Evolutionary conservation across 768 basidiomycete species (phyloP).

Genomic region (Boletus patriciae): DNA sequence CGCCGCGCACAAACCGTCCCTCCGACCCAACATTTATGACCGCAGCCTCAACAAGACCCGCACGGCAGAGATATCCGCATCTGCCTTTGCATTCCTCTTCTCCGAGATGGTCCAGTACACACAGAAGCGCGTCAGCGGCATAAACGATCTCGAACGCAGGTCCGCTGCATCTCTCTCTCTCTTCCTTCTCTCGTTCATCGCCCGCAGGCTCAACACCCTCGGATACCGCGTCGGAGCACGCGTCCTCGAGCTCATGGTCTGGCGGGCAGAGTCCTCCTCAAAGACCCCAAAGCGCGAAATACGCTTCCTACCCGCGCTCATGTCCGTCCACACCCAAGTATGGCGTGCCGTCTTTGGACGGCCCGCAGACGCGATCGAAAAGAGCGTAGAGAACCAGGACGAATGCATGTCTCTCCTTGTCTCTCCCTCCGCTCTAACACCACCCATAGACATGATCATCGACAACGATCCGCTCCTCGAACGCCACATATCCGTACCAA

Average conservation of each 20-base stretch:
- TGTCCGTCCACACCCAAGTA: slow-evolving; percentile 93
- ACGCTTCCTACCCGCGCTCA: slow-evolving; percentile 85
- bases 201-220: slow-evolving; percentile 76
- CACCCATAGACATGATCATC: slow-evolving; percentile 87
- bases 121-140: slow-evolving; percentile 91
- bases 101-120: slow-evolving; percentile 95
- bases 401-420: slow-evolving; percentile 63
- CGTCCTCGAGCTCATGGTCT: slow-evolving; percentile 82
- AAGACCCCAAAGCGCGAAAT: slow-evolving; percentile 94
- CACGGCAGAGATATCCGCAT: slow-evolving; percentile 75
- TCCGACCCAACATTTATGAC: slow-evolving; percentile 83
- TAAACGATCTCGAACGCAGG: slow-evolving; percentile 94
- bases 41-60: slow-evolving; percentile 86
- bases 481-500: slow-evolving; percentile 88
- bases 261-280: slow-evolving; percentile 72
- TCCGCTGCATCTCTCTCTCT: slow-evolving; percentile 34
- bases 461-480: slow-evolving; percentile 95
- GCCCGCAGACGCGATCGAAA: slow-evolving; percentile 92
- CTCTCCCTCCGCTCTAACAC: slow-evolving; percentile 3
- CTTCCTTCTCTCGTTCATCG: background rate
- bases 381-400: slow-evolving; percentile 94
- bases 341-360: slow-evolving; percentile 95
- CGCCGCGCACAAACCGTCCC: slow-evolving; percentile 42
- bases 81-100: slow-evolving; percentile 88
- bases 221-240: slow-evolving; percentile 91